Conservation (phyloP, 2,329 filamentous ascomycete species). For the Fusarium torulosum region DNA sequence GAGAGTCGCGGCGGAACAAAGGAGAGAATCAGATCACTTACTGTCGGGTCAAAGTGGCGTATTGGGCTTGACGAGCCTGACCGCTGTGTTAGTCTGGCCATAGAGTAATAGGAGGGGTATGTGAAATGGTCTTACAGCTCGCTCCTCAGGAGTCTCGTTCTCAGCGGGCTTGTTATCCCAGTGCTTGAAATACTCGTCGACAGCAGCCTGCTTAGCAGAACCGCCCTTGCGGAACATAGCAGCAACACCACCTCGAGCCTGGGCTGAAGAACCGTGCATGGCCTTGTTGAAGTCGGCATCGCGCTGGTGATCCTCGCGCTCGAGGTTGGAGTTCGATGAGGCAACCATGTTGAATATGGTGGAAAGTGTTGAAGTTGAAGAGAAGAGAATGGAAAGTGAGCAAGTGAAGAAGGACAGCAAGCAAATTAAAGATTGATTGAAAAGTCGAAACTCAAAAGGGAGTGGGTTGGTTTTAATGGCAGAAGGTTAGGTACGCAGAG, state of each 20-base stretch:
- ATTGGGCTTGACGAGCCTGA: conserved; percentile 84
- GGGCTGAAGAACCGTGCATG: conserved; percentile 80
- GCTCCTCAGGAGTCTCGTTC: conserved; percentile 84
- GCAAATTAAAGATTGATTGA: conserved; percentile 29
- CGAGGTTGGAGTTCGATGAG: conserved; percentile 66
- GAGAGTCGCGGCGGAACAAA: neutral
- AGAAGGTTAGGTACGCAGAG: conserved; percentile 32
- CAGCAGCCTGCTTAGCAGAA: conserved; percentile 80
- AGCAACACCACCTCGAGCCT: conserved; percentile 77
- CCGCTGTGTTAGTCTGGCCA: conserved; percentile 35
- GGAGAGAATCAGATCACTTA: conserved; percentile 60
- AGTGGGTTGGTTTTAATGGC: conserved; percentile 45
- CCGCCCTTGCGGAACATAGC: conserved; percentile 88
- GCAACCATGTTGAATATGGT: conserved; percentile 59
- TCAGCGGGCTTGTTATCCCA: conserved; percentile 87
- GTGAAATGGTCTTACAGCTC: conserved; percentile 70
- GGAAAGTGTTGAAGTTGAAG: conserved; percentile 24
- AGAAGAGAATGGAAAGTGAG: conserved; percentile 16
- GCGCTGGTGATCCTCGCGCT: conserved; percentile 84
- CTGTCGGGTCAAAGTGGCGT: conserved; percentile 93
- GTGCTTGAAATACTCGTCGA: conserved; percentile 96
- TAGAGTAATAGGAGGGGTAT: conserved; percentile 34
- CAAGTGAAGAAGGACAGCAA: conserved; percentile 18
- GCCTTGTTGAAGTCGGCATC: conserved; percentile 93
- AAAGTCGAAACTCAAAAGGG: conserved; percentile 34